These are phyloP conservation scores for Reutealis trisperma DNA, from an alignment of 345 rosid genomes.

Conservation along the genomic window DNA sequence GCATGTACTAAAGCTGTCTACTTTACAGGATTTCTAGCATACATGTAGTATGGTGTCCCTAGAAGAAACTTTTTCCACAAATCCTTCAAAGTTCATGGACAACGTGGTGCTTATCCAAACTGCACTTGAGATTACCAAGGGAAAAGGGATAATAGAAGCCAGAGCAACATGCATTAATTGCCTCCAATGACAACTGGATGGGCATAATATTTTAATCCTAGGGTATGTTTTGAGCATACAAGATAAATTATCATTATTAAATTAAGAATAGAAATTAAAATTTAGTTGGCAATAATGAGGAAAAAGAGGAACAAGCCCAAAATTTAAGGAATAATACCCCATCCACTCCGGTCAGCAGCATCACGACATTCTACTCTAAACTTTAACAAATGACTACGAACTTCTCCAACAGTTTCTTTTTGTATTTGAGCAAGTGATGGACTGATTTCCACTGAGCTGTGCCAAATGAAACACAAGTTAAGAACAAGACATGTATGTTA, in stretches of 20 bases:
- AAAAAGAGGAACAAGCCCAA: neutral
- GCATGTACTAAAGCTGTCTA: neutral
- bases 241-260: neutral
- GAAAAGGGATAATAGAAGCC: neutral
- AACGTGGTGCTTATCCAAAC: neutral
- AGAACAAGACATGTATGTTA: neutral
- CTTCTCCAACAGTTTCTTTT: slow-evolving; percentile 84
- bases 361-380: slow-evolving; percentile 88
- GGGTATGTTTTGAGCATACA: neutral
- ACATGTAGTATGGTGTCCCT: neutral
- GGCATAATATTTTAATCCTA: neutral
- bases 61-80: neutral
- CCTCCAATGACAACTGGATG: neutral
- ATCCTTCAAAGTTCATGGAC: neutral
- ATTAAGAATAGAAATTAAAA: neutral
- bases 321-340: slow-evolving; percentile 55
- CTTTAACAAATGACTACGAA: slow-evolving; percentile 73
- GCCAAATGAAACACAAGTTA: slow-evolving; percentile 19
- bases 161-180: neutral
- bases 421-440: slow-evolving; percentile 84
- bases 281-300: neutral
- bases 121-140: neutral
- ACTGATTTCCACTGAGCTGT: slow-evolving; percentile 96
- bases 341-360: slow-evolving; percentile 84
- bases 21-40: neutral